Percentiles rank a stretch among this genome's conserved stretches.
Conservation (phyloP, 1,139 yeast species). For the Pneumocystis wakefieldiae region DNA sequence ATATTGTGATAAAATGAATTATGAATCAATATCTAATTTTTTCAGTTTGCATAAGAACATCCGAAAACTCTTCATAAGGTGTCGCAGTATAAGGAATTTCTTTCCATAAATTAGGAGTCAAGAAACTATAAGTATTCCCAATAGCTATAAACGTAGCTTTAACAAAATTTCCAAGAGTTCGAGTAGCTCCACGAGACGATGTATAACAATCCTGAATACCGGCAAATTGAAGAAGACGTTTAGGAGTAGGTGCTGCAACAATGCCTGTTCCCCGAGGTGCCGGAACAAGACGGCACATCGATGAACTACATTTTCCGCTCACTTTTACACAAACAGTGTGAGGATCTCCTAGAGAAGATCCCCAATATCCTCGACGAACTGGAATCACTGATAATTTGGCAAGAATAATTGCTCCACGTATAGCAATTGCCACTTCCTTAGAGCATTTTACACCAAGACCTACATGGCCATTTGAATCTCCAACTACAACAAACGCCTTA, state of each 20-base stretch:
- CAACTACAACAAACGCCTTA: slow-evolving; percentile 99
- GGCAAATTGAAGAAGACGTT: slow-evolving; percentile 96
- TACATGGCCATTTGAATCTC: slow-evolving; percentile 99
- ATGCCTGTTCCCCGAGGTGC: slow-evolving; percentile 99
- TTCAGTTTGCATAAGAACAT: slow-evolving; percentile 6
- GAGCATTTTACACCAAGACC: slow-evolving; percentile 99
- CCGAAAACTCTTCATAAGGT: slow-evolving; percentile 13
- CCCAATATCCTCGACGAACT: slow-evolving; percentile 99
- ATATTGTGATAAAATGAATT: not conserved
- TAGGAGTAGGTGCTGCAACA: slow-evolving; percentile 99
- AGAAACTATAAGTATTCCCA: slow-evolving; percentile 91
- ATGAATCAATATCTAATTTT: not conserved
- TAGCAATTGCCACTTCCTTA: slow-evolving; percentile 99
- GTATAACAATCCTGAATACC: slow-evolving; percentile 99
- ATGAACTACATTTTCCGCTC: slow-evolving; percentile 56
- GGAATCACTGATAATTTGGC: slow-evolving; percentile 98
- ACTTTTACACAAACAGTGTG: slow-evolving; percentile 97
- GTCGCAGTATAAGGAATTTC: slow-evolving; percentile 36
- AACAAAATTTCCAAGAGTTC: slow-evolving; percentile 99
- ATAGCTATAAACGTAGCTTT: slow-evolving; percentile 99
- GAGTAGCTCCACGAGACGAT: slow-evolving; percentile 96
- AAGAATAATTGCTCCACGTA: slow-evolving; percentile 97
- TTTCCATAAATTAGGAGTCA: slow-evolving; percentile 98
- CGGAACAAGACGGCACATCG: slow-evolving; percentile 94
- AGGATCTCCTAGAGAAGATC: slow-evolving; percentile 98